A percentile compares a stretch with the other conserved stretches of the same genome.
Conservation (phyloP, 1,139 yeast species). For the Geotrichum phurueaensis region DNA sequence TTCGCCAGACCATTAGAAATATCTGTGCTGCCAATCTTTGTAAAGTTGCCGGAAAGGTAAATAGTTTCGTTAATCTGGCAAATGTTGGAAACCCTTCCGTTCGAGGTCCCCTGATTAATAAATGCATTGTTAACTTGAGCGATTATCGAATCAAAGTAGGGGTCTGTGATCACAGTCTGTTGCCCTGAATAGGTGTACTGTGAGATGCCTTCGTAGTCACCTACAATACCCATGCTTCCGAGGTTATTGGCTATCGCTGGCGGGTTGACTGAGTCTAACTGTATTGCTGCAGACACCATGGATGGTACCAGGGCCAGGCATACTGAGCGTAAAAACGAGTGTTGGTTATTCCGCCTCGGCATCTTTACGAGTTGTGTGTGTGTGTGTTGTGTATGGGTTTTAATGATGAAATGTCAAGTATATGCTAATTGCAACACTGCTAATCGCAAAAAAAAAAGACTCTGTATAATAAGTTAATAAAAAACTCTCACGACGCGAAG, state of each 20-base stretch:
- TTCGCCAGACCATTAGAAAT: conserved; percentile 49
- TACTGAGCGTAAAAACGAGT: conserved; percentile 3
- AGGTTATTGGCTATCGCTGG: conserved; percentile 29
- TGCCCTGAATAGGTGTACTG: conserved; percentile 52
- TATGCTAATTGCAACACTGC: not conserved
- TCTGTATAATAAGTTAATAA: not conserved
- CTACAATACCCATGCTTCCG: conserved; percentile 56
- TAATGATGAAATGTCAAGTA: not conserved
- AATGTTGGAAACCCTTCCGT: conserved; percentile 33
- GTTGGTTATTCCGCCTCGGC: conserved; percentile 6
- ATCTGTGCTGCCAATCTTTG: conserved; percentile 36
- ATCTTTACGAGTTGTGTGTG: conserved; percentile 1
- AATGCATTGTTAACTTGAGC: conserved; percentile 26
- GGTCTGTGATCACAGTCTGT: conserved; percentile 25
- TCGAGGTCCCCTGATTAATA: conserved; percentile 21
- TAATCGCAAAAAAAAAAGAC: not conserved
- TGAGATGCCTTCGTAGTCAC: conserved; percentile 58
- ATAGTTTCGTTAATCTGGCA: conserved; percentile 40
- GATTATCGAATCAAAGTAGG: conserved; percentile 24
- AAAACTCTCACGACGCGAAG: not conserved
- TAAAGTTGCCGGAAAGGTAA: conserved; percentile 44
- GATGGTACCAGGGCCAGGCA: conserved; percentile 6
- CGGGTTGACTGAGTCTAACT: conserved; percentile 22
- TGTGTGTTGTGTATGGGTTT: not conserved
- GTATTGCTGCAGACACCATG: not conserved